Evolutionary conservation across 305 asterid species (phyloP), one percentile per base, ranked within the genome.

Genomic region (Vinca major): DNA sequence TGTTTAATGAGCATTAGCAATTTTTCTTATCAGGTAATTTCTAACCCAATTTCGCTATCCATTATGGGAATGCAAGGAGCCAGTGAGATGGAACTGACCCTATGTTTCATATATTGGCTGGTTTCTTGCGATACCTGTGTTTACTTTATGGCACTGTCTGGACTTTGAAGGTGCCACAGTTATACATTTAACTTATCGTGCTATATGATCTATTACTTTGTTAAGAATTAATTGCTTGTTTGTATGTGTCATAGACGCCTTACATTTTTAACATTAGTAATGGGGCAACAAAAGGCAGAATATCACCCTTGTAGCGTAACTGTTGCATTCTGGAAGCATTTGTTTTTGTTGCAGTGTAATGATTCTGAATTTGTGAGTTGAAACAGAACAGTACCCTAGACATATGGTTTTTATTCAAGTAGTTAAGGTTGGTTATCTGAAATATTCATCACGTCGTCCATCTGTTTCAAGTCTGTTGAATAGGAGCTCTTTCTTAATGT

Each of bases 1-100:
- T 88, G 96, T 87, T 80, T 91, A 68, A 60, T 74, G 83, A 85
- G 76, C 85, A 85, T 93, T 77, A 83, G 88, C 78, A 91, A 83
- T 75, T 80, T 84, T 81, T 83, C 95, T 21, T 85, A 76, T 81
- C 91, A 87, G 97, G 99, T 91, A 84, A 68, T 48, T 63, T 70
- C 71, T 58, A 62, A 11, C 60, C 65, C 68, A 65, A 36, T 66
- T 9, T 49, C 40, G 54, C 49, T 12, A 10, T 36, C 5, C 41
- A 21, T 48, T 26, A 48, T 2, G 3, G 37, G 65, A 16, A 7
- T 53, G 57, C 68, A 53, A 40, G 37, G 19, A 51, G 45, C 19
- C 33, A 19, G 7, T 51, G 10, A 39, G 39, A 26, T 50, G 7
- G 33, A 12, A 16, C 14, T 36, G 13, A 63, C 45, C 26, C 17